These are phyloP conservation scores for Buxus sempervirens DNA, from an alignment of 164 flowering plant species.

Conservation along the genomic window DNA sequence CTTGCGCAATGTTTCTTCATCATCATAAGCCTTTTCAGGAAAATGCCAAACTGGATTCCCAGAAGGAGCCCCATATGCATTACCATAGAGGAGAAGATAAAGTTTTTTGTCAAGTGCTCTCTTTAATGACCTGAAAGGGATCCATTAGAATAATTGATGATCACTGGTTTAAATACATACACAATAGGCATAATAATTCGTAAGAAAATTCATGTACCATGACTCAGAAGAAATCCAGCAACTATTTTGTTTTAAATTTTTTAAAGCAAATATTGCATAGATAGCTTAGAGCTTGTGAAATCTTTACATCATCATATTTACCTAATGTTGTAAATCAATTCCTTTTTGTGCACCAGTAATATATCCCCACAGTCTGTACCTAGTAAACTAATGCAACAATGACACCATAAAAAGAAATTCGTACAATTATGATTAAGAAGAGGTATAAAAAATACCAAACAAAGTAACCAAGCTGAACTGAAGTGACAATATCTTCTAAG, in stretches of 20 bases:
- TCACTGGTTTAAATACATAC: neutral
- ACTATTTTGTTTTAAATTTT: too few relatives aligned
- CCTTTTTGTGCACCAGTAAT: neutral
- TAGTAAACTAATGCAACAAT: too few relatives aligned
- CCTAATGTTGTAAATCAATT: too few relatives aligned
- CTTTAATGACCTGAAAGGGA: slow-evolving; percentile 62
- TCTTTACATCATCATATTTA: too few relatives aligned
- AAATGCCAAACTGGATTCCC: slow-evolving; percentile 90
- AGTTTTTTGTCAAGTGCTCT: slow-evolving; percentile 92
- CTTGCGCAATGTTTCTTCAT: slow-evolving; percentile 82
- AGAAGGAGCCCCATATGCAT: slow-evolving; percentile 45
- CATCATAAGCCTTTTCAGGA: slow-evolving; percentile 83
- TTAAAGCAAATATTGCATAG: too few relatives aligned
- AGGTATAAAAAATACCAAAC: too few relatives aligned
- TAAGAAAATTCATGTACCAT: too few relatives aligned
- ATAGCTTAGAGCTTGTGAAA: too few relatives aligned
- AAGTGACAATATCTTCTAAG: neutral
- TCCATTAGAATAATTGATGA: neutral
- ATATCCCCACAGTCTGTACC: neutral
- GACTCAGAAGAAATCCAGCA: too few relatives aligned
- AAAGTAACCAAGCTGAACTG: neutral
- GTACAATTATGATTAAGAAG: neutral
- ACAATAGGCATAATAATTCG: too few relatives aligned
- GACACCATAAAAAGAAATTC: neutral
- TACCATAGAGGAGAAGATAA: slow-evolving; percentile 78